Evolutionary conservation across 768 basidiomycete species (phyloP), one percentile per base, ranked within the genome.

Genomic region (Omphalotus guepiniiformis): DNA sequence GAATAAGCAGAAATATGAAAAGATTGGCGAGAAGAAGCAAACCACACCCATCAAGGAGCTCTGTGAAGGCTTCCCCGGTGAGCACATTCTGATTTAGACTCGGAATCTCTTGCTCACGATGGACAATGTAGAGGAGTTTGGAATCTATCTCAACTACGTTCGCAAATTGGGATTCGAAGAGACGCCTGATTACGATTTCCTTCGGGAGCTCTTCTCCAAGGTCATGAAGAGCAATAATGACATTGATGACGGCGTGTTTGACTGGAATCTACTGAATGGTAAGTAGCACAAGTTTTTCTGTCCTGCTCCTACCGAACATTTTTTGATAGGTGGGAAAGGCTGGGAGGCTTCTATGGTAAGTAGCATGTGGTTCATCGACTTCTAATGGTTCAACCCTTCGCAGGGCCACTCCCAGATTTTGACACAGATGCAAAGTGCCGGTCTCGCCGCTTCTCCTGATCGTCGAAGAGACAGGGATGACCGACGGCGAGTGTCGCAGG

Each of bases 21-120:
- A 98, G 78, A 99, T 99, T 65, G 95, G 95, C 53, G 95, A 99
- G 76, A 99, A 99, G 85, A 99, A 93, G 78, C 96, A 98, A 72
- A 89, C 88, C 12, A 98, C 96, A 23, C 88, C 88, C 6, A 97
- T 99, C 66, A 95, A 92, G 71, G 96, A 99, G 62, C 77, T 99
- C 21, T 92, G 87, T 59, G 96, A 98, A 58, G 90, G 92, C 48
- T 93, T 86, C 72, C 95, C 96, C 40, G 93, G 92, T 92, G 56
- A 52, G 77, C 63, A 21, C 35, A 7, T 16, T 32, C n/a, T 21
- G 32, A 22, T 34, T 13, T 21, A 16, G 19, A 22, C 8, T 23
- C 8, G 25, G 30, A 19, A 22, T 21, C 28, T 30, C 11, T 39
- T 39, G 9, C 23, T 40, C 27, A 38, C 34, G 30, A 26, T 28